These are phyloP conservation scores for Oryza coarctata DNA, from an alignment of 176 grass and related monocot genomes.

Conservation along the genomic window DNA sequence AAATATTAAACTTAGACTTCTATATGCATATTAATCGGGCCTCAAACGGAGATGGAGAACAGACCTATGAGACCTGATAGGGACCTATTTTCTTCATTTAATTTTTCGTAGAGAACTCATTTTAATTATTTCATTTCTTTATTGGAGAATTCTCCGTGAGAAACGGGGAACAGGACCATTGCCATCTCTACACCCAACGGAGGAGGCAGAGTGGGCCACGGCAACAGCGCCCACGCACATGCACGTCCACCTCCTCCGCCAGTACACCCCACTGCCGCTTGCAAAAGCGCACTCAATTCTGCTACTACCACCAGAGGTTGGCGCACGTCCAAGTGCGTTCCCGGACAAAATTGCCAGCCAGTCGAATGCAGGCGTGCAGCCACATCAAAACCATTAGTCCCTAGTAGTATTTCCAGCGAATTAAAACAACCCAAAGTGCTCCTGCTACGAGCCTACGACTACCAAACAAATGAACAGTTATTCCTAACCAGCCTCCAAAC, in stretches of 20 bases:
- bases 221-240: background rate
- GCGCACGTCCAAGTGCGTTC: background rate
- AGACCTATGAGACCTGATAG: no score
- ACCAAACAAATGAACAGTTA: background rate
- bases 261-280: background rate
- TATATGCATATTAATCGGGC: no score
- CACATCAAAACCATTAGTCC: background rate
- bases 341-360: background rate
- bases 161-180: no score
- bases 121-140: no score
- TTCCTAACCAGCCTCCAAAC: slow-evolving; percentile 5
- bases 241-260: background rate
- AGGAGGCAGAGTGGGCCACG: background rate
- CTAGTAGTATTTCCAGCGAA: background rate
- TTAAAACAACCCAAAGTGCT: background rate
- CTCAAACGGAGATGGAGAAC: no score
- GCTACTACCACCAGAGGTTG: background rate
- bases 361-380: background rate
- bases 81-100: no score
- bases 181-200: no score
- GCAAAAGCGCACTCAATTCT: slow-evolving; percentile 1
- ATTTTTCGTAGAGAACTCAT: no score
- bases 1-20: no score
- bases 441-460: background rate
- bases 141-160: no score